Conservation (phyloP, 768 basidiomycete genomes). For the Boletus sp. region DNA sequence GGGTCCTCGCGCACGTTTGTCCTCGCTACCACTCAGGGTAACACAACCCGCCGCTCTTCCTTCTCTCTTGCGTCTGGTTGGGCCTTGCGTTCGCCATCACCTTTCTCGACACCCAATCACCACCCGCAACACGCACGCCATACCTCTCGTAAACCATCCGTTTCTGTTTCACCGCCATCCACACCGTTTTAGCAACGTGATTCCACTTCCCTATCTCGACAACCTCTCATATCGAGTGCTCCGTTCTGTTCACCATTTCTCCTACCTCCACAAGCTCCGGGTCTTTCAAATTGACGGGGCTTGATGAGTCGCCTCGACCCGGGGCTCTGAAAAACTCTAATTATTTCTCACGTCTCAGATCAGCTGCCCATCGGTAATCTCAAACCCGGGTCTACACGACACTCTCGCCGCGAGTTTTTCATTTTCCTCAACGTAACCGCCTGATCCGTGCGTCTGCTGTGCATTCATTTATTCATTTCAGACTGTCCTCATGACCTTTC, state of each 20-base stretch:
- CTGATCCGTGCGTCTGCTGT: no score
- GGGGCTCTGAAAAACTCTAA: conserved; percentile 15
- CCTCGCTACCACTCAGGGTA: conserved; percentile 17
- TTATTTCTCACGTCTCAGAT: conserved; percentile 10
- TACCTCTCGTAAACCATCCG: conserved; percentile 16
- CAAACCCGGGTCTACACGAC: not conserved
- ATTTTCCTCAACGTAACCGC: not conserved
- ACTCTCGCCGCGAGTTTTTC: not conserved
- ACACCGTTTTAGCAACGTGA: conserved; percentile 15
- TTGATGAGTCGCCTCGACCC: not conserved
- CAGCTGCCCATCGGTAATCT: not conserved
- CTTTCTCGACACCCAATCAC: conserved; percentile 22
- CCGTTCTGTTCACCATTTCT: not conserved
- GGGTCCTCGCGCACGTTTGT: conserved; percentile 39
- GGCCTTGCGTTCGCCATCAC: conserved; percentile 8
- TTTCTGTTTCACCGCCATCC: conserved; percentile 9
- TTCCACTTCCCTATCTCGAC: conserved; percentile 1
- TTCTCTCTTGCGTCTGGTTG: conserved; percentile 8
- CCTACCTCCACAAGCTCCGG: conserved; percentile 8
- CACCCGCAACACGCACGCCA: conserved; percentile 24
- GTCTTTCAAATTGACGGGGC: conserved; percentile 25
- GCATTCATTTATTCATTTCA: not conserved
- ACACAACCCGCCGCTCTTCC: not conserved
- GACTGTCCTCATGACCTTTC: not conserved
- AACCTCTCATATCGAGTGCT: not conserved